Base-by-base conservation (phyloP, 345 rosid species). In the Brassica juncea region DNA sequence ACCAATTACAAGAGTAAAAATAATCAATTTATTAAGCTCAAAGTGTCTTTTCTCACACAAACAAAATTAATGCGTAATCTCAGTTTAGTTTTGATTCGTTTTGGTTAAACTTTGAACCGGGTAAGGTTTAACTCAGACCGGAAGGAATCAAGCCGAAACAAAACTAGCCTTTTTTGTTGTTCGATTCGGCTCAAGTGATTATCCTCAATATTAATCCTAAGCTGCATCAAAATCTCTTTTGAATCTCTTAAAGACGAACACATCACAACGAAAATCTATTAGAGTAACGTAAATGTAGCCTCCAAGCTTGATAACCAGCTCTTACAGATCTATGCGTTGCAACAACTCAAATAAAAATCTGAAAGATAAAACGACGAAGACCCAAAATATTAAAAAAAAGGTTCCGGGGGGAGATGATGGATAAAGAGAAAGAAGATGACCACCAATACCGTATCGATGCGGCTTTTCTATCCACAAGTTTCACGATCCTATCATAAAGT, bases 401-500 rank as follows among this genome's bases (percentile, higher is more conserved):
- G 55, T 74, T 28, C 35, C 39, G 66, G 57, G 44, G 5, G 52
- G 52, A 14, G 58, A 15, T n/a, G 37, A 37, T n/a, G 15, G 66
- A 9, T 14, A 32, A 49, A 63, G 54, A 42, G 25, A 25, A 30
- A 7, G 42, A 61, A 49, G 70, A 49, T 31, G 64, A 54, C 49
- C 66, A 47, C 77, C 72, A 78, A 72, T 72, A 72, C 63, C 52
- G 67, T 72, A 78, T 57, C 21, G 52, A 52, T 21, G 62, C 62
- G 28, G 72, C 77, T 78, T 78, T 78, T 64, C 66, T 71, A 71
- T 78, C 81, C 81, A 78, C 81, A 78, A 78, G 71, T 71, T 66
- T 77, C 71, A 55, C 16, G 66, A 31, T 65, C 76, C 76, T 78
- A 71, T 64, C 67, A 71, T 78, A 71, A 77, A 71, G 44, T 52